phyloP scores from a whole-genome alignment of 1,284 basidiomycete genomes.

The Marasmius tenuissimus region DNA sequence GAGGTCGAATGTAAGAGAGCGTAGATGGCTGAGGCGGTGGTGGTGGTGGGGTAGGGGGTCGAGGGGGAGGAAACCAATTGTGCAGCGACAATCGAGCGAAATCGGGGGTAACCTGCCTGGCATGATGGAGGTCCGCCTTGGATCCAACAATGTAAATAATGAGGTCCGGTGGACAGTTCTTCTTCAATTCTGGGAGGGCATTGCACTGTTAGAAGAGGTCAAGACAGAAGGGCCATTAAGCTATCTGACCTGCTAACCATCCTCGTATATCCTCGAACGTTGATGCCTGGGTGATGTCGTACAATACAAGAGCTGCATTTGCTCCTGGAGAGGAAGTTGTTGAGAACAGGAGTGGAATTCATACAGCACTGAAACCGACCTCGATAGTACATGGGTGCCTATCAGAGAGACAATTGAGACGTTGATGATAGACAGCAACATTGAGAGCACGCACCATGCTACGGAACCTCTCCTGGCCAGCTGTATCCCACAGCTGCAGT shows the following conservation, averaged over 20 bases:
- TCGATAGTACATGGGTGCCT: conserved; percentile 99
- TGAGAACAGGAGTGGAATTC: conserved; percentile 1
- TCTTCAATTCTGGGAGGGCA: conserved; percentile 70
- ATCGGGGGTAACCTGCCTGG: conserved; percentile 76
- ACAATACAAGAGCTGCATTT: conserved; percentile 93
- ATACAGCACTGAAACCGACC: conserved; percentile 34
- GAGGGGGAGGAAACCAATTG: conserved; percentile 80
- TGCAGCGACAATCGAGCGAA: conserved; percentile 79
- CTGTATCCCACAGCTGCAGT: conserved; percentile 91
- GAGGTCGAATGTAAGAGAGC: conserved; percentile 81
- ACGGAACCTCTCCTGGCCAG: conserved; percentile 96
- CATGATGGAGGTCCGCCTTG: conserved; percentile 76
- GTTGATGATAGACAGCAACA: conserved; percentile 17
- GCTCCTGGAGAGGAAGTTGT: conserved; percentile 49
- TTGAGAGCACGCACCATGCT: conserved; percentile 70
- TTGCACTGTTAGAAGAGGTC: conserved; percentile 12
- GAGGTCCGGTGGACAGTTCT: conserved; percentile 80
- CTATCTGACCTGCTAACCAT: conserved; percentile 81
- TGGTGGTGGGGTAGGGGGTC: conserved; percentile 59
- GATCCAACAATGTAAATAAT: conserved; percentile 93
- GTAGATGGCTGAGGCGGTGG: conserved; percentile 59
- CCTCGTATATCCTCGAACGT: conserved; percentile 91
- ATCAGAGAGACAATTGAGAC: conserved; percentile 15
- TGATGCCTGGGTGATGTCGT: conserved; percentile 92
- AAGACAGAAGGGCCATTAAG: conserved; percentile 12